Percentiles rank a stretch among this genome's conserved stretches.
These are phyloP conservation scores for Erythrophleum fordii DNA, from an alignment of 306 rosid species.

Conservation along the genomic window DNA sequence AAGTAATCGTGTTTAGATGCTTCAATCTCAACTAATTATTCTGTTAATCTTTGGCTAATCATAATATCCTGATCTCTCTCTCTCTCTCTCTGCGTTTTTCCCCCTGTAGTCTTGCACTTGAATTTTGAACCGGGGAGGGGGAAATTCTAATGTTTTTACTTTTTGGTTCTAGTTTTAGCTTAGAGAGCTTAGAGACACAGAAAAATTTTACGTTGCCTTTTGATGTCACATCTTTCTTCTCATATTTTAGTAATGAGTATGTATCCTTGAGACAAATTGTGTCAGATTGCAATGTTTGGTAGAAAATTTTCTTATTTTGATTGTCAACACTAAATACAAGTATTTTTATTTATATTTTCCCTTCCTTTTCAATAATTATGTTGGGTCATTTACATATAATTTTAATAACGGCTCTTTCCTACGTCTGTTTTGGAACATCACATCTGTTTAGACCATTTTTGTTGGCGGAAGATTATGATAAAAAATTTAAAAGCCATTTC, in stretches of 20 bases:
- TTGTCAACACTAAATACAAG: background rate
- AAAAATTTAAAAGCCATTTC: slow-evolving; percentile 41
- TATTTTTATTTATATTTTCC: background rate
- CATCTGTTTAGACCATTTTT: slow-evolving; percentile 27
- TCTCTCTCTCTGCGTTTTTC: background rate
- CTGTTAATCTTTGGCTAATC: background rate
- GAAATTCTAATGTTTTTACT: background rate
- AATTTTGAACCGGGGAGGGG: background rate
- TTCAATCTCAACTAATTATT: slow-evolving; percentile 4
- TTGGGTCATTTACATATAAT: background rate
- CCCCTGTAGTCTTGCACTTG: background rate
- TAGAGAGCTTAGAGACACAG: too few relatives aligned
- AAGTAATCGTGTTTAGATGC: slow-evolving; percentile 5
- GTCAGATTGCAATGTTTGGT: background rate
- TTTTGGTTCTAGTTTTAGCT: background rate
- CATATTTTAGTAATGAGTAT: background rate
- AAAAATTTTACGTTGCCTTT: background rate
- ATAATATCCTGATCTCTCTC: background rate
- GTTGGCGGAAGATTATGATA: slow-evolving; percentile 36
- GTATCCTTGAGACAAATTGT: background rate
- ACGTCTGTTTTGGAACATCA: background rate
- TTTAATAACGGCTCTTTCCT: background rate
- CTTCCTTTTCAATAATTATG: background rate
- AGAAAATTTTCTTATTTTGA: background rate
- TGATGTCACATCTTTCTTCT: slow-evolving; percentile 4